Conservation (phyloP, 805 yeast genomes). For the Priceomyces castillae region DNA sequence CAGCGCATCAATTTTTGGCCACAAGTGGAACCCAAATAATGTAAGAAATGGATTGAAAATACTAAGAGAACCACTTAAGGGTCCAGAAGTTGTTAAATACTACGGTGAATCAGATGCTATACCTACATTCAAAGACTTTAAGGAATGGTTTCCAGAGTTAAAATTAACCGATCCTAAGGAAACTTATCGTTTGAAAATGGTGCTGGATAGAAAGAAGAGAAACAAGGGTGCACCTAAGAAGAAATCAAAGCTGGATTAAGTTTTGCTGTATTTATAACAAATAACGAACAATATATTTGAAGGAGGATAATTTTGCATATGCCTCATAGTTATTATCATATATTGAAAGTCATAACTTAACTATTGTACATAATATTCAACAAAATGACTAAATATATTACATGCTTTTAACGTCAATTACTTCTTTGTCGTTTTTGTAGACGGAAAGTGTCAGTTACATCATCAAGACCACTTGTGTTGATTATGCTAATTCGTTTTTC, state of each 20-base stretch:
- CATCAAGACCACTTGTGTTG: conserved; percentile 14
- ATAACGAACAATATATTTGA: too few species aligned
- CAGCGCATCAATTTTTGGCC: conserved; percentile 65
- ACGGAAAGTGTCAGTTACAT: conserved; percentile 29
- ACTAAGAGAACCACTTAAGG: conserved; percentile 64
- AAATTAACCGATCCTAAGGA: conserved; percentile 66
- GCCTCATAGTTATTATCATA: neutral
- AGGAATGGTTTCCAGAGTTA: conserved; percentile 48
- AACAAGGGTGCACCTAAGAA: conserved; percentile 88
- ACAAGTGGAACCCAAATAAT: conserved; percentile 63
- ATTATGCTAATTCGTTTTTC: conserved; percentile 4
- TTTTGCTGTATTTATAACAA: neutral
- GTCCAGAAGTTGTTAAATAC: conserved; percentile 66
- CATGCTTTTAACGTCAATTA: conserved; percentile 1
- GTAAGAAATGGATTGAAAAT: conserved; percentile 73
- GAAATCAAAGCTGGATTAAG: conserved; percentile 32
- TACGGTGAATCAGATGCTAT: conserved; percentile 69
- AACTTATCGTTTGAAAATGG: conserved; percentile 63
- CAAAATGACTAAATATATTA: neutral
- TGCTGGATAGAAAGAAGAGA: conserved; percentile 69
- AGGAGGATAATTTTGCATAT: too few species aligned
- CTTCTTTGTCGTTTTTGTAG: conserved; percentile 13
- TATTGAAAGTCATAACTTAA: neutral
- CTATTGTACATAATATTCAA: neutral
- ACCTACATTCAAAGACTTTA: conserved; percentile 61